Percentiles rank a stretch among this genome's conserved stretches.
Evolutionary conservation across 371 early-diverging fungal species (phyloP).

Genomic region (Amoeboaphelidium protococcarum): DNA sequence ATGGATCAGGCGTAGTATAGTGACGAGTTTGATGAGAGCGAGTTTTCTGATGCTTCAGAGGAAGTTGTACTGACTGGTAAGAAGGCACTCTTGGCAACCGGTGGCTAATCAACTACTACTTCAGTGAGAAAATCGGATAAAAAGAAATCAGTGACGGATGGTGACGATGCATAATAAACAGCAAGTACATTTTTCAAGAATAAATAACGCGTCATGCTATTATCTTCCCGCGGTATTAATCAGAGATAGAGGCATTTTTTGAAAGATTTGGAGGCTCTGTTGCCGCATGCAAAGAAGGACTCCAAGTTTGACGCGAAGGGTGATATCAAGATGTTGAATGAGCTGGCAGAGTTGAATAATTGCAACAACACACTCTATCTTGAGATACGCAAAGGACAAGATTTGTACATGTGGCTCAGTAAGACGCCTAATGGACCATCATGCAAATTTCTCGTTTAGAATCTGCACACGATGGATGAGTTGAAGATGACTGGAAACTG

Average conservation of each 20-base stretch:
- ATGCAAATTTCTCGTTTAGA: constrained; percentile 77
- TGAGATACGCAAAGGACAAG: constrained; percentile 69
- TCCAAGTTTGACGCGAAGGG: constrained; percentile 72
- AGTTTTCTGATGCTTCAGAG: too few species aligned
- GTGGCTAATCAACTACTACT: too few species aligned
- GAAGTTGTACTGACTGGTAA: too few species aligned
- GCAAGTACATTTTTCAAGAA: neutral
- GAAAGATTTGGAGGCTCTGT: constrained; percentile 48
- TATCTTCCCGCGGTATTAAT: neutral
- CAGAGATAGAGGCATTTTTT: constrained; percentile 57
- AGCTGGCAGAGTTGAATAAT: constrained; percentile 79
- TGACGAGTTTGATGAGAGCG: too few species aligned
- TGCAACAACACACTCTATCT: constrained; percentile 91
- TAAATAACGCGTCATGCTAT: neutral
- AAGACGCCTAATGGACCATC: constrained; percentile 86
- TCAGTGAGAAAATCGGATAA: too few species aligned
- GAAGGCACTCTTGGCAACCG: too few species aligned
- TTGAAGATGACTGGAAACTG: constrained; percentile 91
- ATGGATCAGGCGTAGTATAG: too few species aligned
- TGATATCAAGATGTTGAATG: constrained; percentile 65
- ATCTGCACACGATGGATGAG: constrained; percentile 95
- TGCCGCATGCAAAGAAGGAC: constrained; percentile 85
- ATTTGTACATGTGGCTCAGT: constrained; percentile 81
- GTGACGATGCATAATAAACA: too few species aligned
- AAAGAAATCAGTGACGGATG: too few species aligned